Conservation (phyloP, 2,329 filamentous ascomycete genomes). For the Colletotrichum navitas region DNA sequence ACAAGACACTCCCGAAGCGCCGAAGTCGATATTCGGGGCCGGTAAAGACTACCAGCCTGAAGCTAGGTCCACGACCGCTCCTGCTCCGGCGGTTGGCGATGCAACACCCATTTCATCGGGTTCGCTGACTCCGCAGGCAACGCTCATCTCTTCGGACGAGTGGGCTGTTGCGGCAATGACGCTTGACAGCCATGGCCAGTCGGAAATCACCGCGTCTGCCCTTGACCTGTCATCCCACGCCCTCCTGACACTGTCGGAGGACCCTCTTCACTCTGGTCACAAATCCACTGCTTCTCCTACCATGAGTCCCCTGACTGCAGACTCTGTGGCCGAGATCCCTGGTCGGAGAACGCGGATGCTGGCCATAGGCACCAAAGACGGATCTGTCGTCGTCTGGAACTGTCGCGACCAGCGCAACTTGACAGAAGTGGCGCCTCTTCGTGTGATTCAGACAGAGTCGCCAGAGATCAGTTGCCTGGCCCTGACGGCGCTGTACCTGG, state of each 20-base stretch:
- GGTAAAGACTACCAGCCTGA: background rate
- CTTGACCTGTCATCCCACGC: conserved; percentile 83
- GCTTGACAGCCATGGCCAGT: conserved; percentile 56
- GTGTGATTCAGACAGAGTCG: conserved; percentile 89
- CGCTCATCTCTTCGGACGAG: conserved; percentile 36
- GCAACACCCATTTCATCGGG: conserved; percentile 30
- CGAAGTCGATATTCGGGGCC: conserved; percentile 49
- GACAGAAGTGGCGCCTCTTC: conserved; percentile 77
- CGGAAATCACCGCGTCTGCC: conserved; percentile 76
- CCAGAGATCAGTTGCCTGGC: conserved; percentile 87
- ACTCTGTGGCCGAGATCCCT: conserved; percentile 71
- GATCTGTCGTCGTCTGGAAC: conserved; percentile 87
- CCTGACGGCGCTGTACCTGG: conserved; percentile 85
- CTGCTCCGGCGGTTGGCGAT: conserved; percentile 4
- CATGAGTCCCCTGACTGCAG: conserved; percentile 58
- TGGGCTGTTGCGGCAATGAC: conserved; percentile 31
- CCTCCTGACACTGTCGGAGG: conserved; percentile 79
- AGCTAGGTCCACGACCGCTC: conserved; percentile 8
- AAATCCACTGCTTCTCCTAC: conserved; percentile 57
- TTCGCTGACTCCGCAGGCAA: conserved; percentile 33
- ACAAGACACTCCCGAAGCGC: conserved; percentile 3
- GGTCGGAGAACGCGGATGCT: conserved; percentile 86
- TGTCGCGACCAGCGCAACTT: conserved; percentile 74
- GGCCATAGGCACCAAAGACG: conserved; percentile 83
- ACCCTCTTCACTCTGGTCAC: conserved; percentile 71